phyloP scores from a whole-genome alignment of 2,329 filamentous ascomycete genomes.

The Madurella mycetomatis region DNA sequence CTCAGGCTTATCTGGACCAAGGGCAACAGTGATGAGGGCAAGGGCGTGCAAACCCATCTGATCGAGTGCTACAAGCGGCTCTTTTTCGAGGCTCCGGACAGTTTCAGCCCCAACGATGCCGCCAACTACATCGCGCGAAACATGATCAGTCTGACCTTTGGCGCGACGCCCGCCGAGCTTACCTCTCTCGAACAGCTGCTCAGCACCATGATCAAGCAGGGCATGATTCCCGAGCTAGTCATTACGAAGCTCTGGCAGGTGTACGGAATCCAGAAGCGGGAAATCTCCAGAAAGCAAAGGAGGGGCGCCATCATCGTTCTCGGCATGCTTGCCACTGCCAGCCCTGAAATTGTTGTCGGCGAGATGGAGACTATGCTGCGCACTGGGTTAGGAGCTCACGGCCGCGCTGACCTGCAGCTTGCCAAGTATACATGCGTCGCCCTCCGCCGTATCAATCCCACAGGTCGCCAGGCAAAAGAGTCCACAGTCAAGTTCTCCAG shows the following conservation, averaged over 20 bases:
- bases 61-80: conserved; percentile 95
- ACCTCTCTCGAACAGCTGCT: conserved; percentile 93
- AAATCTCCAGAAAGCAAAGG: conserved; percentile 87
- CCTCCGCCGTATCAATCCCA: conserved; percentile 82
- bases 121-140: conserved; percentile 95
- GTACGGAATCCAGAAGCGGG: conserved; percentile 87
- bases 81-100: conserved; percentile 91
- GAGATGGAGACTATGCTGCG: conserved; percentile 94
- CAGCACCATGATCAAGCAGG: conserved; percentile 95
- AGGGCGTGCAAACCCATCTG: conserved; percentile 92
- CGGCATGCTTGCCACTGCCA: conserved; percentile 91
- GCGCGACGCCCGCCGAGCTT: conserved; percentile 87
- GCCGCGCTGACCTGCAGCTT: conserved; percentile 76
- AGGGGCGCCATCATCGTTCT: conserved; percentile 93
- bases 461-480: conserved; percentile 73
- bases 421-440: conserved; percentile 96
- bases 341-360: conserved; percentile 85
- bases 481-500: conserved; percentile 66
- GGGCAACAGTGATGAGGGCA: conserved; percentile 97
- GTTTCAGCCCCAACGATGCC: conserved; percentile 81
- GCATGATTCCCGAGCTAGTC: conserved; percentile 78
- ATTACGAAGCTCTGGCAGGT: conserved; percentile 95
- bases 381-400: conserved; percentile 78
- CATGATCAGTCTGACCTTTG: conserved; percentile 98
- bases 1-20: conserved; percentile 98